Evolutionary conservation across 2,329 filamentous ascomycete genomes (phyloP).

Genomic region (Mariannaea sp.): DNA sequence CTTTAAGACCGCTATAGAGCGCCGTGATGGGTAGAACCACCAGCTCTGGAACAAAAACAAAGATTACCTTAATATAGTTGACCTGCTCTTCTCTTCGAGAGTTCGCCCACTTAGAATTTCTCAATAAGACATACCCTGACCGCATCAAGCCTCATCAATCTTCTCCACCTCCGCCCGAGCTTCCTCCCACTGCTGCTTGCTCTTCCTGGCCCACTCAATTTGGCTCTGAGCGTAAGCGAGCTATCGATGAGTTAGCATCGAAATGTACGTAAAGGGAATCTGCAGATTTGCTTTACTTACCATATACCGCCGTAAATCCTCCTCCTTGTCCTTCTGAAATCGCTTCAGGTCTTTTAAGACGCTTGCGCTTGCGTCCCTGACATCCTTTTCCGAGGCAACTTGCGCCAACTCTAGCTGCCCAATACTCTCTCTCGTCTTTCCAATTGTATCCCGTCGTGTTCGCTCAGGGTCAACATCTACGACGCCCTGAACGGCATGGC

Average conservation of each 20-base stretch:
- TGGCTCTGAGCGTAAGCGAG: slow-evolving; percentile 91
- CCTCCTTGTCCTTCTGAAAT: slow-evolving; percentile 95
- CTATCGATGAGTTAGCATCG: slow-evolving; percentile 52
- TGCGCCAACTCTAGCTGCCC: slow-evolving; percentile 88
- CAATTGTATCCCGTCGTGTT: slow-evolving; percentile 89
- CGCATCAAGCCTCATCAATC: slow-evolving; percentile 67
- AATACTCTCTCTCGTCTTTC: slow-evolving; percentile 91
- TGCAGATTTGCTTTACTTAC: slow-evolving; percentile 57
- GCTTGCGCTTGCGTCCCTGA: slow-evolving; percentile 87
- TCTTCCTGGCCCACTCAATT: slow-evolving; percentile 90
- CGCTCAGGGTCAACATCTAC: slow-evolving; percentile 95
- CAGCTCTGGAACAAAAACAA: slow-evolving; percentile 21
- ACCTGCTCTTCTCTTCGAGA: slow-evolving; percentile 16
- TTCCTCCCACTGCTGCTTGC: slow-evolving; percentile 90
- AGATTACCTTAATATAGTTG: slow-evolving; percentile 29
- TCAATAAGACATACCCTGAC: slow-evolving; percentile 3
- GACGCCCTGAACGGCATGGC: slow-evolving; percentile 93
- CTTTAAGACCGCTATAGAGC: slow-evolving; percentile 5
- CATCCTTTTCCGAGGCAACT: slow-evolving; percentile 85
- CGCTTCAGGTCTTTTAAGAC: slow-evolving; percentile 88
- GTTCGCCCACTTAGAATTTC: slow-evolving; percentile 15
- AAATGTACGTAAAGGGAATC: background rate
- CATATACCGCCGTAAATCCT: slow-evolving; percentile 93
- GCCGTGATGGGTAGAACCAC: slow-evolving; percentile 12
- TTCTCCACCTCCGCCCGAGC: slow-evolving; percentile 85